These are phyloP conservation scores for Fraxinus xanthoxyloides DNA, from an alignment of 305 asterid species.

Conservation along the genomic window DNA sequence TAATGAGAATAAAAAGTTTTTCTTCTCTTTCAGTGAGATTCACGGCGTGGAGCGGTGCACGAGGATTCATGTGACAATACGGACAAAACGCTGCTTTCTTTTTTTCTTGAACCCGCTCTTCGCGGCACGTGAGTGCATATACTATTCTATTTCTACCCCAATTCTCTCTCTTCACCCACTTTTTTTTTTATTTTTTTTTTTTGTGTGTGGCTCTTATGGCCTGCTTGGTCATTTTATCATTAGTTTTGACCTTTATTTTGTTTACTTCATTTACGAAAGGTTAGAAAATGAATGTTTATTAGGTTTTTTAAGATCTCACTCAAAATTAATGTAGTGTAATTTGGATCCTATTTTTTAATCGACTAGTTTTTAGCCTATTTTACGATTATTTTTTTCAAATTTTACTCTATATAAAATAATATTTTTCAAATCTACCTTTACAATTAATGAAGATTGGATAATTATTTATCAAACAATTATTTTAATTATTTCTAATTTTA, in stretches of 20 bases:
- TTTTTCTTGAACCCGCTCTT: neutral
- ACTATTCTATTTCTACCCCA: neutral
- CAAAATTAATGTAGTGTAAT: too few relatives aligned
- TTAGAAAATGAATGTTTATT: too few relatives aligned
- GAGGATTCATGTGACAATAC: neutral
- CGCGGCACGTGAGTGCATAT: neutral
- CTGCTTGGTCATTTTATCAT: neutral
- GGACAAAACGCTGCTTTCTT: neutral
- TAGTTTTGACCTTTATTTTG: neutral
- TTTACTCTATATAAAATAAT: too few relatives aligned
- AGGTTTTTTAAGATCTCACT: too few relatives aligned
- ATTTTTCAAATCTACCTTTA: too few relatives aligned
- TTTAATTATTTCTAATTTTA: too few relatives aligned
- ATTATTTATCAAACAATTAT: too few relatives aligned
- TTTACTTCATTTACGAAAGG: neutral
- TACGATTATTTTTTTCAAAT: too few relatives aligned
- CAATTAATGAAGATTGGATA: too few relatives aligned
- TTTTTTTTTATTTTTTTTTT: too few relatives aligned
- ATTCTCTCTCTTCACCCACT: neutral
- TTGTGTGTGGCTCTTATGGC: neutral
- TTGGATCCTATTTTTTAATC: neutral
- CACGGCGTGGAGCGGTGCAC: neutral
- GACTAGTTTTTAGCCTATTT: neutral
- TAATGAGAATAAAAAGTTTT: neutral
- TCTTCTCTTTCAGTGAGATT: neutral